Conservation (phyloP, 1,139 yeast genomes). For the Blastobotrys buckinghamii region DNA sequence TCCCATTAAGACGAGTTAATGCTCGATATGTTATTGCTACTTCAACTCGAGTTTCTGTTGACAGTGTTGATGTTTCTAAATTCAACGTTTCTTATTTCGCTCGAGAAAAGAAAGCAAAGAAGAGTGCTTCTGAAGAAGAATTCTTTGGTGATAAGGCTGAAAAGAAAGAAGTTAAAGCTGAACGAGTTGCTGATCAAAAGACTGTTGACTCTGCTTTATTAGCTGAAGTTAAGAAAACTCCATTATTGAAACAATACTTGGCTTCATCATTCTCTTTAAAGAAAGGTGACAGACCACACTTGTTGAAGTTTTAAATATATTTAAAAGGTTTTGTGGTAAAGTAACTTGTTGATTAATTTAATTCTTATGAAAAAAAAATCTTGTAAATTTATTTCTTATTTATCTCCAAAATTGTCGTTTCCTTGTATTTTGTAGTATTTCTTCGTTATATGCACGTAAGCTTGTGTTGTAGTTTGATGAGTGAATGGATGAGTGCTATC, state of each 20-base stretch:
- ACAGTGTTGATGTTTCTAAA: constrained; percentile 81
- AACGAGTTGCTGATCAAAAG: constrained; percentile 98
- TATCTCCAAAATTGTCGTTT: too few relatives aligned
- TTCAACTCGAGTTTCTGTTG: constrained; percentile 82
- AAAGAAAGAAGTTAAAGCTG: constrained; percentile 86
- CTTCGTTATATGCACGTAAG: too few relatives aligned
- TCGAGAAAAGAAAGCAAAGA: constrained; percentile 83
- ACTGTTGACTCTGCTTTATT: constrained; percentile 90
- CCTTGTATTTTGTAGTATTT: too few relatives aligned
- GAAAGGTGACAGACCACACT: constrained; percentile 99
- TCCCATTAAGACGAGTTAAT: constrained; percentile 98
- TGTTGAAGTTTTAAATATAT: constrained; percentile 78
- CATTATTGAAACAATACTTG: constrained; percentile 96
- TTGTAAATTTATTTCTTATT: not conserved
- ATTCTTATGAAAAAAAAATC: not conserved
- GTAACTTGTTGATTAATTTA: not conserved
- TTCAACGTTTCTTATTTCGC: constrained; percentile 96
- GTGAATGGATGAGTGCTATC: too few relatives aligned
- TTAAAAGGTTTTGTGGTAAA: too few relatives aligned
- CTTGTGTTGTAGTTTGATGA: too few relatives aligned
- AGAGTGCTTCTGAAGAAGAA: constrained; percentile 85
- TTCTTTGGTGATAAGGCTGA: constrained; percentile 84
- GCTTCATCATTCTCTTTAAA: constrained; percentile 95
- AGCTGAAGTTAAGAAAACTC: constrained; percentile 94
- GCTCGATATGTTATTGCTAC: constrained; percentile 99